phyloP scores from a whole-genome alignment of 257 asterid genomes.

The Catharanthus roseus region DNA sequence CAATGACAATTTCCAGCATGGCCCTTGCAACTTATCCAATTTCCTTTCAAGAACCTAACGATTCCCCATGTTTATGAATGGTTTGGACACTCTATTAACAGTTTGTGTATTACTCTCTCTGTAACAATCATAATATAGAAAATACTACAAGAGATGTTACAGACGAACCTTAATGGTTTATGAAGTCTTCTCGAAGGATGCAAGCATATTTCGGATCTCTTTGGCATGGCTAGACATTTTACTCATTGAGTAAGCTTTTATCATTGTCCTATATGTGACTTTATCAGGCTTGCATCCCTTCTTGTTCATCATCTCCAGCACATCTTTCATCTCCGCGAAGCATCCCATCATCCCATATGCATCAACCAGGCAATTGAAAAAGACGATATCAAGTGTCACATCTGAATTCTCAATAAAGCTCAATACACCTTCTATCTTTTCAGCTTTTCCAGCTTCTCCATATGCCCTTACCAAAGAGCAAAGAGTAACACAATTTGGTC shows the following conservation, averaged over 20 bases:
- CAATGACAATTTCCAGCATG: neutral
- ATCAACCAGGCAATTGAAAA: slow-evolving; percentile 78
- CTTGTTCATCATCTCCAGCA: slow-evolving; percentile 68
- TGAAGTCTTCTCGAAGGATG: slow-evolving; percentile 24
- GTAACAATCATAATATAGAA: no score
- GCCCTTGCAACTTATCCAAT: no score
- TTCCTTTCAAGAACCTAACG: no score
- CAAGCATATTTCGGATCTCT: slow-evolving; percentile 51
- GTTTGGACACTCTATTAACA: no score
- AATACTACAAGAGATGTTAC: no score
- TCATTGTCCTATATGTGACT: slow-evolving; percentile 75
- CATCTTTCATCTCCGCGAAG: slow-evolving; percentile 73
- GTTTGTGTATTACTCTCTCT: no score
- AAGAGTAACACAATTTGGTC: slow-evolving; percentile 72
- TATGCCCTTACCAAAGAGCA: slow-evolving; percentile 83
- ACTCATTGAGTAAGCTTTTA: slow-evolving; percentile 53
- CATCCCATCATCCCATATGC: slow-evolving; percentile 93
- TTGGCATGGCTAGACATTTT: slow-evolving; percentile 62
- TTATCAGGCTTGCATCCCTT: slow-evolving; percentile 69
- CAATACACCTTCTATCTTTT: slow-evolving; percentile 53
- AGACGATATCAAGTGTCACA: slow-evolving; percentile 63
- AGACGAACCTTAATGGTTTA: no score
- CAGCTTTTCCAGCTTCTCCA: slow-evolving; percentile 56
- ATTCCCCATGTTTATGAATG: no score
- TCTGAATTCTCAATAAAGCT: slow-evolving; percentile 64